Evolutionary conservation across 2,329 filamentous ascomycete species (phyloP), one percentile per base, ranked within the genome.

Genomic region (Zarea fungicola): DNA sequence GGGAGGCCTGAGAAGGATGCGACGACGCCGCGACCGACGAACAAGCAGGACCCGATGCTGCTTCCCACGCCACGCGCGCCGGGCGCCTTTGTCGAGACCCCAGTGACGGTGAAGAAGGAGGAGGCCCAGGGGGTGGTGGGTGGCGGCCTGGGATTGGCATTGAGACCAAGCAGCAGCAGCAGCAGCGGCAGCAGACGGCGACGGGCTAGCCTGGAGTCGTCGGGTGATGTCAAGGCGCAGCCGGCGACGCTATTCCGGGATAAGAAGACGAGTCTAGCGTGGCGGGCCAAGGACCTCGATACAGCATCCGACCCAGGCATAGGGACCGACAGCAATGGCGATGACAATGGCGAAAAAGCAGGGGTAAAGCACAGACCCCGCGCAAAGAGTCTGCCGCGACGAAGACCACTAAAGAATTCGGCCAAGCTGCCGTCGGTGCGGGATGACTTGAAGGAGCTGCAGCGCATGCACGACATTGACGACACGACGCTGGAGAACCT

Each of bases 401-500:
- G 64, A 35, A 69, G 70, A 28, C 67, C 62, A n/a, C 59, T 80
- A 29, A 67, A 70, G 53, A 82, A 82, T 63, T 75, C 78, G 4
- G 74, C 74, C 45, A 75, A 69, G 50, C 76, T 70, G 3, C 72
- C 76, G 2, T 77, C 74, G 2, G 78, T 78, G 46, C 75, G 70
- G 48, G 77, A 80, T 49, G 79, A 83, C 54, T 62, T 82, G 23
- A 64, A 72, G 23, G 72, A 77, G 43, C 74, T 83, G 39, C 70
- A 78, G 53, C 69, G 69, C 14, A 65, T 64, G 37, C 72, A 80
- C 56, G 70, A 80, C 46, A 73, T 81, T 22, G 78, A 82, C 16
- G 79, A 82, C 56, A 79, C 76, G 1, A 81, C 78, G 0, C 61
- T 81, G n/a, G 78, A 82, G 41, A 76, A 81, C 52, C 65, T 81